Evolutionary conservation across 2,329 filamentous ascomycete species (phyloP).

Genomic region (Macrophomina tecta): DNA sequence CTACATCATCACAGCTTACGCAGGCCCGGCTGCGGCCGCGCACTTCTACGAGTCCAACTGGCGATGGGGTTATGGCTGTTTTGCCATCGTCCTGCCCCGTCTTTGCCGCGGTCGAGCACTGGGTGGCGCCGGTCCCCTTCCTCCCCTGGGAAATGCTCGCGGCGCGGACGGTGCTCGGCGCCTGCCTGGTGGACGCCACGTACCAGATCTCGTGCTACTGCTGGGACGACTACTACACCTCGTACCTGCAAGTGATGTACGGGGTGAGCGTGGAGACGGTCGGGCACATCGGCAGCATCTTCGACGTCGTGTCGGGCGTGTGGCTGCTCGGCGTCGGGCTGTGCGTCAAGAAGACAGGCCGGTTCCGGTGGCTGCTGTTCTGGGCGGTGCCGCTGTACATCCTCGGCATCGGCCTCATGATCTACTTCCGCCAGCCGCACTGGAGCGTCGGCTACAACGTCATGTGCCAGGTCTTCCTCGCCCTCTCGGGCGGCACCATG

Average conservation of each 20-base stretch:
- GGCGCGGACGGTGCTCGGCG: slow-evolving; percentile 58
- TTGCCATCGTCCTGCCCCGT: slow-evolving; percentile 66
- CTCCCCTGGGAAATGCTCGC: slow-evolving; percentile 54
- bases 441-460: slow-evolving; percentile 30
- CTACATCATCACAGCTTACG: slow-evolving; percentile 70
- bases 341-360: slow-evolving; percentile 28
- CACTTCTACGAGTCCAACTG: slow-evolving; percentile 64
- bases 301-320: slow-evolving; percentile 42
- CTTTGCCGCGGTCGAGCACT: slow-evolving; percentile 50
- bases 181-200: slow-evolving; percentile 54
- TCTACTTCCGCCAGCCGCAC: slow-evolving; percentile 34
- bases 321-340: slow-evolving; percentile 32
- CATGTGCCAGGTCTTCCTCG: slow-evolving; percentile 41
- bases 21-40: slow-evolving; percentile 63
- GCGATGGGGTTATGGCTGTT: slow-evolving; percentile 73
- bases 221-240: slow-evolving; percentile 50
- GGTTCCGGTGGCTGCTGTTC: slow-evolving; percentile 30
- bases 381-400: slow-evolving; percentile 29
- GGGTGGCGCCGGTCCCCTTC: slow-evolving; percentile 48
- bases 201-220: slow-evolving; percentile 30
- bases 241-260: slow-evolving; percentile 49
- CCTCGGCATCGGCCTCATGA: slow-evolving; percentile 37
- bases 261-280: slow-evolving; percentile 39
- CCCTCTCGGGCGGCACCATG: slow-evolving; percentile 39
- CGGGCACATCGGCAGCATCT: slow-evolving; percentile 47